These are phyloP conservation scores for Pinus albicaulis DNA, from an alignment of 75 land plant genomes.

Conservation along the genomic window DNA sequence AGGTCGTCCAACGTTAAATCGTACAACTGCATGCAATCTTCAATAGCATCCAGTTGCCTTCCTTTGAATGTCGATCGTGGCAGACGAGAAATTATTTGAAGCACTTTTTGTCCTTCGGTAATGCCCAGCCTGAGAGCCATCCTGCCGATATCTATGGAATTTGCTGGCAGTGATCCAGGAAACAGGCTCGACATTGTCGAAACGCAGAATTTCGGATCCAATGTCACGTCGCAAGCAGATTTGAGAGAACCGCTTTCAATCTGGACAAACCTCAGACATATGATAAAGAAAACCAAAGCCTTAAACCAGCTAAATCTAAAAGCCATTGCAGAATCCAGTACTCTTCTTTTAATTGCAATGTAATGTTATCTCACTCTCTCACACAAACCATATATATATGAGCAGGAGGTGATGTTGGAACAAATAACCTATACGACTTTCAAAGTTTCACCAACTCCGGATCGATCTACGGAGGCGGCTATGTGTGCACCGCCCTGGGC, in stretches of 20 bases:
- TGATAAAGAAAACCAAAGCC: background rate
- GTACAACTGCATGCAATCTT: constrained; percentile 13
- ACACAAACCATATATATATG: too few species aligned
- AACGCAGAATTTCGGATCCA: constrained; percentile 1
- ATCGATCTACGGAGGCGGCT: too few species aligned
- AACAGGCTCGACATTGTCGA: background rate
- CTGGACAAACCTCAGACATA: background rate
- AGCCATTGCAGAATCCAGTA: background rate
- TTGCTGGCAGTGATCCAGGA: background rate
- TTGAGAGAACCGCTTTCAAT: background rate
- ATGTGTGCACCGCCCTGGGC: too few species aligned
- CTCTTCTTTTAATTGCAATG: too few species aligned
- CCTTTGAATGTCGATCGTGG: background rate
- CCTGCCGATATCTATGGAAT: background rate
- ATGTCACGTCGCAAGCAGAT: constrained; percentile 6
- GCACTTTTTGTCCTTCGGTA: background rate
- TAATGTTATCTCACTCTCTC: too few species aligned
- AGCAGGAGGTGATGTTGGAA: too few species aligned
- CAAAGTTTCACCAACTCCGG: too few species aligned
- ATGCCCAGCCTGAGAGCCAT: background rate
- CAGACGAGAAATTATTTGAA: background rate
- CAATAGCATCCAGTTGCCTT: background rate
- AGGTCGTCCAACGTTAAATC: constrained; percentile 5
- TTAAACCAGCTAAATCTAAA: background rate
- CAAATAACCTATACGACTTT: too few species aligned